Evolutionary conservation across 345 rosid species (phyloP).

Genomic region (Citrus glauca): DNA sequence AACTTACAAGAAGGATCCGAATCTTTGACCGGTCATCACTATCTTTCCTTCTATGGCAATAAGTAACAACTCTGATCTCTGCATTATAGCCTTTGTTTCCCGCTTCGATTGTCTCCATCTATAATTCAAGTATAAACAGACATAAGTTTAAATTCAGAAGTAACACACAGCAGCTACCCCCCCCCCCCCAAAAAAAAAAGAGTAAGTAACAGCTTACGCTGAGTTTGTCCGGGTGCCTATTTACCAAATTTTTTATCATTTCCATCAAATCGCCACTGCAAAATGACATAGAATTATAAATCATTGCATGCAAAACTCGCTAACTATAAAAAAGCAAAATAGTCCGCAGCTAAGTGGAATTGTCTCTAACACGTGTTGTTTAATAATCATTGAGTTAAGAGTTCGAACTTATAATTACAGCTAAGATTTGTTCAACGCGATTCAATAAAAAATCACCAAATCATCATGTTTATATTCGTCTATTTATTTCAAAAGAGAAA

Average conservation of each 20-base stretch:
- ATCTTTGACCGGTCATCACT: constrained; percentile 60
- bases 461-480: neutral
- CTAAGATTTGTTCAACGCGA: neutral
- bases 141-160: neutral
- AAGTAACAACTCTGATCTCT: constrained; percentile 67
- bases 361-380: neutral
- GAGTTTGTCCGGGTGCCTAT: constrained; percentile 72
- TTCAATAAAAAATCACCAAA: neutral
- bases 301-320: neutral
- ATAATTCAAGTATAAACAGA: constrained; percentile 15
- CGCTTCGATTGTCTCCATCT: constrained; percentile 59
- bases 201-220: constrained; percentile 34
- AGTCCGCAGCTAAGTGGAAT: neutral
- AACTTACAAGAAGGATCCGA: constrained; percentile 93
- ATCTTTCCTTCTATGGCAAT: constrained; percentile 38
- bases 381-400: neutral
- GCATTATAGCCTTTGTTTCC: constrained; percentile 72
- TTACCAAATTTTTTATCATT: constrained; percentile 53
- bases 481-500: neutral
- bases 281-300: constrained; percentile 12
- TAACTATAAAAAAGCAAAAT: too few species aligned
- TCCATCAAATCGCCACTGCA: constrained; percentile 67
- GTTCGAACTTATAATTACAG: neutral
- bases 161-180: neutral
- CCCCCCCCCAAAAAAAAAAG: too few species aligned